A percentile compares a stretch with the other conserved stretches of the same genome.
phyloP scores from a whole-genome alignment of 768 basidiomycete genomes.

The Xerocomellus dryophilus region DNA sequence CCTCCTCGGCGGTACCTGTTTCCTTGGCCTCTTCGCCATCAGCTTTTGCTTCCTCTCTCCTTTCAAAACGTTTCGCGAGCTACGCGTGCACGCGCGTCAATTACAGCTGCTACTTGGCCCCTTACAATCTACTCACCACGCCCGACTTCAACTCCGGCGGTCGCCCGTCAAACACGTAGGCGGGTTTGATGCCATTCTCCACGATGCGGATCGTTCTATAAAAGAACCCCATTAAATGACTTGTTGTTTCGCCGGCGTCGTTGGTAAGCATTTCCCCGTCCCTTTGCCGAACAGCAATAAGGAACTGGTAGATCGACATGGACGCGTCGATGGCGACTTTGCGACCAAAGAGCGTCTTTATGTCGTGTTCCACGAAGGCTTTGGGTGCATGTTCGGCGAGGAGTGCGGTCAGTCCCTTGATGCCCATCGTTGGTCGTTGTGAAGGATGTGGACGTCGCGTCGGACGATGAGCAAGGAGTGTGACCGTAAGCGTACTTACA shows the following conservation, averaged over 20 bases:
- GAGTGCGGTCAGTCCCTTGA: slow-evolving; percentile 91
- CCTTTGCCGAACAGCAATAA: slow-evolving; percentile 94
- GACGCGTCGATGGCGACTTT: slow-evolving; percentile 99
- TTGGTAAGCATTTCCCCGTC: slow-evolving; percentile 97
- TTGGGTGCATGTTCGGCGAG: slow-evolving; percentile 88
- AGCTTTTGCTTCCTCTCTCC: slow-evolving; percentile 88
- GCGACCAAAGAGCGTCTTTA: slow-evolving; percentile 95
- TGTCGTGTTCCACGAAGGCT: slow-evolving; percentile 85
- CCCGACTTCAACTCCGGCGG: slow-evolving; percentile 97
- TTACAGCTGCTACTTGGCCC: too few relatives aligned
- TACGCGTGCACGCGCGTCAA: slow-evolving; percentile 32
- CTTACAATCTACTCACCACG: slow-evolving; percentile 61
- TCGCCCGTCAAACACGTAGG: slow-evolving; percentile 98
- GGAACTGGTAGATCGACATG: slow-evolving; percentile 96
- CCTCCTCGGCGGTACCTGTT: slow-evolving; percentile 87
- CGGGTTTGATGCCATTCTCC: slow-evolving; percentile 97
- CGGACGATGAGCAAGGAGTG: background rate
- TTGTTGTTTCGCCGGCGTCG: slow-evolving; percentile 96
- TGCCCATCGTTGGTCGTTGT: slow-evolving; percentile 59
- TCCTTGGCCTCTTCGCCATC: slow-evolving; percentile 97
- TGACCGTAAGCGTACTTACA: too few relatives aligned
- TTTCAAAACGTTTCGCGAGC: slow-evolving; percentile 96
- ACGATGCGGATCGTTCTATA: slow-evolving; percentile 97
- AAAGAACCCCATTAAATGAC: slow-evolving; percentile 98
- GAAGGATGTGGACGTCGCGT: background rate